Evolutionary conservation across 2,329 filamentous ascomycete genomes (phyloP), one percentile per base, ranked within the genome.

Genomic region (Aspergillus sp.): DNA sequence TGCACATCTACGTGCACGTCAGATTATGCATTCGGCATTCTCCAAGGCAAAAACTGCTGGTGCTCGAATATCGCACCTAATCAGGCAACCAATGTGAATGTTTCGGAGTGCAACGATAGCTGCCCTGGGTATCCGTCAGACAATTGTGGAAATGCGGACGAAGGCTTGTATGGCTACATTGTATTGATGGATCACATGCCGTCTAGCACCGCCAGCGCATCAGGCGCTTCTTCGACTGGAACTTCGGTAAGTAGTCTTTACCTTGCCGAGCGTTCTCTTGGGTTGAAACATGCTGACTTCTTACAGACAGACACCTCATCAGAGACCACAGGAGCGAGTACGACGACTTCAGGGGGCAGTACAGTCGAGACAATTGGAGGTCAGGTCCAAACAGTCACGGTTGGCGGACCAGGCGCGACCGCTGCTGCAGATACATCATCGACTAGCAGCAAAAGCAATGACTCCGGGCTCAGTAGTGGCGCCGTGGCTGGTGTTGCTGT

Each of bases 121-220:
- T 77, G 74, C 47, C 73, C 74, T 9, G 74, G 74, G n/a, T 76
- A 71, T 55, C 66, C 66, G n/a, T 46, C 49, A 13, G 74, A 77
- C 47, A 63, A 60, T 45, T 77, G 74, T 55, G 74, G 74, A 45
- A 70, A 62, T 56, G 52, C 59, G 9, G 49, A 61, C 15, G 54
- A 66, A 19, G 66, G 61, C 13, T 61, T 74, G 1, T 77, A 60
- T 50, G 73, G 60, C 38, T 77, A 77, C 53, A 63, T 74, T 44
- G 53, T 63, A 13, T 60, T 75, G 41, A 52, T 56, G 10, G 58
- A 58, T 37, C 60, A 63, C 30, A 57, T 59, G 15, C 58, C 65
- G 17, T 63, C 64, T 12, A 64, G 65, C 49, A 71, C 66, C 7
- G 60, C 59, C 12, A 51, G 52, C 32, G 58, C 49, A 7, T 54